A percentile compares a stretch with the other conserved stretches of the same genome.
These are phyloP conservation scores for Aspergillus terreus DNA, from an alignment of 2,329 filamentous ascomycete species.

Conservation along the genomic window DNA sequence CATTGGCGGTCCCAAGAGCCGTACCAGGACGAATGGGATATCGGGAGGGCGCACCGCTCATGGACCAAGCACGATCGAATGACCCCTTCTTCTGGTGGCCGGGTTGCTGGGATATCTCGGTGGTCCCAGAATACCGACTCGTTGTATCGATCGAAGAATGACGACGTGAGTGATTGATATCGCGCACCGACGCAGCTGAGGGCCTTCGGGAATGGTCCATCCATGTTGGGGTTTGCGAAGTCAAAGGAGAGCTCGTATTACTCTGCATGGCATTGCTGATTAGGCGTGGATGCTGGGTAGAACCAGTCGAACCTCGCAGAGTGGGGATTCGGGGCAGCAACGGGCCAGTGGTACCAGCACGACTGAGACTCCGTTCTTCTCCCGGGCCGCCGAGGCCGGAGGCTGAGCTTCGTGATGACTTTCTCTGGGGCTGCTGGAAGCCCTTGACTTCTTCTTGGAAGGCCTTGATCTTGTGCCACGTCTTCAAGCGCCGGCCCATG, in stretches of 20 bases:
- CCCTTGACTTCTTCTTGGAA: constrained; percentile 82
- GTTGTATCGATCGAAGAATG: constrained; percentile 83
- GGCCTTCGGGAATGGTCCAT: constrained; percentile 51
- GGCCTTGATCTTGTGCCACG: constrained; percentile 93
- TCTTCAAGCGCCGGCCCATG: constrained; percentile 83
- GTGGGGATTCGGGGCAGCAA: constrained; percentile 43
- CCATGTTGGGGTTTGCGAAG: constrained; percentile 42
- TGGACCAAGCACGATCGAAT: constrained; percentile 58
- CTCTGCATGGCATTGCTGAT: constrained; percentile 23
- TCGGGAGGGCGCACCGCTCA: constrained; percentile 37
- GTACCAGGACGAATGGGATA: constrained; percentile 26
- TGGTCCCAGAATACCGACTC: constrained; percentile 25
- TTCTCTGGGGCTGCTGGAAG: constrained; percentile 44
- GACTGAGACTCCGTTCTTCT: constrained; percentile 45
- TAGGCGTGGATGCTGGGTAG: constrained; percentile 28
- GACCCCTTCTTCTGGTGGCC: constrained; percentile 55
- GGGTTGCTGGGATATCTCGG: constrained; percentile 25
- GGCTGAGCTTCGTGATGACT: constrained; percentile 24
- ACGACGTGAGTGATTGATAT: constrained; percentile 76
- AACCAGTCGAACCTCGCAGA: constrained; percentile 21
- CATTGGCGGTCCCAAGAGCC: constrained; percentile 25
- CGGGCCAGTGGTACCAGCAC: constrained; percentile 34
- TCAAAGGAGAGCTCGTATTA: constrained; percentile 41
- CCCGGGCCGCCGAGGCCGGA: constrained; percentile 42
- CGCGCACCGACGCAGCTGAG: constrained; percentile 77